Base-by-base conservation (phyloP, 768 basidiomycete species). In the Amanita jacksonii region DNA sequence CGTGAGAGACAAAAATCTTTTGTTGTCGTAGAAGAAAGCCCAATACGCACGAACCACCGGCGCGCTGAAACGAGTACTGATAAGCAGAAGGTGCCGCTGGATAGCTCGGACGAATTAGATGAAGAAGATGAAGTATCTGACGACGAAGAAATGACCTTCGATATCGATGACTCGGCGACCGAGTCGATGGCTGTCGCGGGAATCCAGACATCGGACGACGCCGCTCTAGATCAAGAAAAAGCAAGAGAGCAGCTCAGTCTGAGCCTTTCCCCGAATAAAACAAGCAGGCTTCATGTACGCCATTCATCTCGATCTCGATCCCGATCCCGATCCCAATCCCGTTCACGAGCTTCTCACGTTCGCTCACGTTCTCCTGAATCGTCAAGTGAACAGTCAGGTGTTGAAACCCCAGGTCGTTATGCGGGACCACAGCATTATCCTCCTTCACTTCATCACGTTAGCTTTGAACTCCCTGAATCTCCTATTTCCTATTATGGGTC, bases 1-100 rank as follows among this genome's bases (percentile, higher is more conserved):
- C 80, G 94, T 18, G 91, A 98, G 64, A 79, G 96, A 36, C 96
- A 99, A 59, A 99, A 98, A 60, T 96, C 92, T 5, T 98, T 98
- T 52, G 96, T 98, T 33, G 88, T 99, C 15, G 90, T 99, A 18
- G 96, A 98, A 35, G 93, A 96, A 56, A 80, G 76, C 24, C 78
- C 82, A 1, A 55, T 65, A 12, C 74, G 48, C 51, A 46, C 46
- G 44, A 38, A 18, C 43, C 48, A 8, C 38, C 35, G n/a, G 31
- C 41, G 32, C 13, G 37, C 24, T 30, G 49, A 46, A 9, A 48
- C 51, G 3, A 64, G 69, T 23, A 44, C 50, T 15, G 54, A 62
- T 3, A 65, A 67, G 9, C 65, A 66, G 4, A 70, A 72, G 24
- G 77, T 76, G n/a, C 1, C 18, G 13, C 36, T 4, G 43, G 13